Conservation (phyloP, 2,329 filamentous ascomycete species). For the Lachnellula cervina region DNA sequence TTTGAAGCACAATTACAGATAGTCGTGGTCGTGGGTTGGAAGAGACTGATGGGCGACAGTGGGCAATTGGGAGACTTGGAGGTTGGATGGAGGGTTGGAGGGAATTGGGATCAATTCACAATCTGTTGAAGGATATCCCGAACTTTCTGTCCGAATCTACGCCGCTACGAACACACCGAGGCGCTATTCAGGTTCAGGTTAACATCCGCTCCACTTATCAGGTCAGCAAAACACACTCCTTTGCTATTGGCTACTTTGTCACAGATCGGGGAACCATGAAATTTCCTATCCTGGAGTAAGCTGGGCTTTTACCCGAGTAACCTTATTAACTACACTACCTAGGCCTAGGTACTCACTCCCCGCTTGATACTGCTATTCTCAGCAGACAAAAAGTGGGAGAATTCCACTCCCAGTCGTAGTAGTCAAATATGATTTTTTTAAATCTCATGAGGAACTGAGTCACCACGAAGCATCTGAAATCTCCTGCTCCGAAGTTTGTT, state of each 20-base stretch:
- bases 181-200: background rate
- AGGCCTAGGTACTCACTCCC: too few relatives aligned
- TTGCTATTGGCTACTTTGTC: background rate
- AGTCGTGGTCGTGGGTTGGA: background rate
- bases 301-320: too few relatives aligned
- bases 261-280: too few relatives aligned
- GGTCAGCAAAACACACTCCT: background rate
- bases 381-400: too few relatives aligned
- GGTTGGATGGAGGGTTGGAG: background rate
- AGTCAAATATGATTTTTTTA: too few relatives aligned
- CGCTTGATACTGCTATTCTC: too few relatives aligned
- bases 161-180: background rate
- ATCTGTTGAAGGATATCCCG: slow-evolving; percentile 4
- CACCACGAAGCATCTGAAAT: too few relatives aligned
- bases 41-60: background rate
- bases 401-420: too few relatives aligned
- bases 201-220: background rate
- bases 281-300: too few relatives aligned
- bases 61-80: background rate
- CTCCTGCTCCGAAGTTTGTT: too few relatives aligned
- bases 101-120: background rate
- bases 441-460: too few relatives aligned
- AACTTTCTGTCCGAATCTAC: background rate
- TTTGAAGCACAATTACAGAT: background rate
- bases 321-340: too few relatives aligned